Evolutionary conservation across 352 stramenopile species (phyloP).

Genomic region (Globisporangium heterothallicum): DNA sequence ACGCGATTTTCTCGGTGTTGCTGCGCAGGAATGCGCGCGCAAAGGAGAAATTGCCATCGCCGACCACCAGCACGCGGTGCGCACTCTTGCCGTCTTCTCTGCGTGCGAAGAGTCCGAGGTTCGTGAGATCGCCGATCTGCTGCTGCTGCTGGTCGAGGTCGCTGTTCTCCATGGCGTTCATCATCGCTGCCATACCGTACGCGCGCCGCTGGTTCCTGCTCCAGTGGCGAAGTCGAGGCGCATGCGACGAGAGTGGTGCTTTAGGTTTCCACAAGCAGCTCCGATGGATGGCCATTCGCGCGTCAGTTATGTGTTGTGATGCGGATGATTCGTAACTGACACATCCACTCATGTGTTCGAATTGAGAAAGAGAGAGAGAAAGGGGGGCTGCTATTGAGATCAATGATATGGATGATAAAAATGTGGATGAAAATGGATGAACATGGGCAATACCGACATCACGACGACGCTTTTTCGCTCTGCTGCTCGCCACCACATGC

Average conservation of each 20-base stretch:
- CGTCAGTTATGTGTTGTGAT: slow-evolving; percentile 4
- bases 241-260: slow-evolving; percentile 1
- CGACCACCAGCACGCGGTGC: slow-evolving; percentile 57
- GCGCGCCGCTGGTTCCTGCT: slow-evolving; percentile 1
- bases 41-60: slow-evolving; percentile 86
- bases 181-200: neutral
- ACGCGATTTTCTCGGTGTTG: slow-evolving; percentile 22
- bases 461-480: neutral
- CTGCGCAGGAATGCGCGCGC: slow-evolving; percentile 58
- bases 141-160: neutral
- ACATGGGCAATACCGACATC: neutral
- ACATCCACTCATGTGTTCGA: neutral
- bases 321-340: neutral
- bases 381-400: slow-evolving; percentile 3
- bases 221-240: slow-evolving; percentile 1
- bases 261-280: slow-evolving; percentile 2
- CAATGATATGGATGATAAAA: neutral
- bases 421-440: neutral
- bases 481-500: neutral
- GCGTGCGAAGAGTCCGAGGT: slow-evolving; percentile 29
- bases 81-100: slow-evolving; percentile 3
- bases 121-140: slow-evolving; percentile 43
- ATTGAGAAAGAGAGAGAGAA: no score
- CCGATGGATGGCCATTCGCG: slow-evolving; percentile 12
- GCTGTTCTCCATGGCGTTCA: neutral